Base-by-base conservation (phyloP, 2,329 filamentous ascomycete genomes). In the Calonectria pseudoreteaudii region DNA sequence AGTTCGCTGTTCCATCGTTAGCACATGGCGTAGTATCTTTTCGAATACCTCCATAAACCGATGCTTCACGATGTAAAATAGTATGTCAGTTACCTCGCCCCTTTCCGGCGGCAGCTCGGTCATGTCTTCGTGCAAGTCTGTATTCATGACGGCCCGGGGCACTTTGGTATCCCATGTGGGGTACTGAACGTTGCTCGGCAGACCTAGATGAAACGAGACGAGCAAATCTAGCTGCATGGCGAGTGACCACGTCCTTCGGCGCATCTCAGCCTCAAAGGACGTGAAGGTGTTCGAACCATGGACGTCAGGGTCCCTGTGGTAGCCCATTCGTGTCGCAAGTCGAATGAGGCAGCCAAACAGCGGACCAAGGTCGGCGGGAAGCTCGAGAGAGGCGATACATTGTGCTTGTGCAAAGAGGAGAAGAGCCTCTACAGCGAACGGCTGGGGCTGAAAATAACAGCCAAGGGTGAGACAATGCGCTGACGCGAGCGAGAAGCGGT, bases 151-250 rank as follows among this genome's bases (percentile, higher is more conserved):
- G 11, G 66, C 66, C 28, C 50, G 66, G 3, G 66, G 66, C 13
- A 31, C 23, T 23, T 60, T 68, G 3, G 66, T 58, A 36, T 68
- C 52, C 50, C 66, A 68, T 13, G 38, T 60, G 10, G 66, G 52
- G 28, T 23, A 68, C n/a, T 68, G 52, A 11, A 68, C 36, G 23
- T 47, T 58, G 38, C 52, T 68, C 4, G 66, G 66, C 14, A 68
- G 8, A 4, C 66, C 66, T 5, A 58, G 11, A n/a, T 68, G 66
- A 58, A 68, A 68, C 8, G 66, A 38, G 11, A 68, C 18, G 7
- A 68, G 26, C 28, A 58, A 26, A 56, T 68, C 66, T 8, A 68
- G 66, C 20, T 68, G 52, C 50, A 68, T 68, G 36, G 52, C 66
- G 14, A 68, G 34, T 1, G 52, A 68, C 66, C 66, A 68, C 3